phyloP scores from a whole-genome alignment of 2,329 filamentous ascomycete genomes.

The Aspergillus latus region DNA sequence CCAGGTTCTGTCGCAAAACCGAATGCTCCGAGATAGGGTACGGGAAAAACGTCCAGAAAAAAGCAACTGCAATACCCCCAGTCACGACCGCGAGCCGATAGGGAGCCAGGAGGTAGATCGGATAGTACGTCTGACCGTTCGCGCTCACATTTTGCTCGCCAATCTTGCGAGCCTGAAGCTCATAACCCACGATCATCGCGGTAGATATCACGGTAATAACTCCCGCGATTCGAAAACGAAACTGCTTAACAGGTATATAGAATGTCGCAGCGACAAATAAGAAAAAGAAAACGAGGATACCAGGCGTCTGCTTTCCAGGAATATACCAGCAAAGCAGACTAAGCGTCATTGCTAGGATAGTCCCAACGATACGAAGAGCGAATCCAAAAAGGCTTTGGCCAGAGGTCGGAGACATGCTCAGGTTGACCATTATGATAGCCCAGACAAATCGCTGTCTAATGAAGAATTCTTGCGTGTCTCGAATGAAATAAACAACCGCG shows the following conservation, averaged over 20 bases:
- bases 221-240: conserved; percentile 62
- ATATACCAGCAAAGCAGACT: conserved; percentile 73
- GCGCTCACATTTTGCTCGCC: conserved; percentile 56
- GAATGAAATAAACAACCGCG: conserved; percentile 65
- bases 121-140: conserved; percentile 68
- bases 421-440: conserved; percentile 74
- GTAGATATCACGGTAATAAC: conserved; percentile 62
- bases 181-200: conserved; percentile 68
- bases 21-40: conserved; percentile 71
- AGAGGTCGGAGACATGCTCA: conserved; percentile 67
- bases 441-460: conserved; percentile 69
- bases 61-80: conserved; percentile 67
- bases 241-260: conserved; percentile 68
- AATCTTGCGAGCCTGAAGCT: conserved; percentile 68
- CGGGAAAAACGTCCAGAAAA: conserved; percentile 77
- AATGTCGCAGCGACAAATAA: conserved; percentile 64
- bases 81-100: conserved; percentile 69
- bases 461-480: conserved; percentile 66
- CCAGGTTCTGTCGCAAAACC: conserved; percentile 66
- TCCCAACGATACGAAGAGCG: conserved; percentile 64
- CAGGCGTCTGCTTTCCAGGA: conserved; percentile 60
- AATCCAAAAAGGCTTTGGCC: conserved; percentile 72
- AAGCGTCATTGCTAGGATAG: conserved; percentile 62
- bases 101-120: conserved; percentile 67
- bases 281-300: conserved; percentile 68